These are phyloP conservation scores for Penicillium psychrosexuale DNA, from an alignment of 2,329 filamentous ascomycete genomes.

Conservation along the genomic window DNA sequence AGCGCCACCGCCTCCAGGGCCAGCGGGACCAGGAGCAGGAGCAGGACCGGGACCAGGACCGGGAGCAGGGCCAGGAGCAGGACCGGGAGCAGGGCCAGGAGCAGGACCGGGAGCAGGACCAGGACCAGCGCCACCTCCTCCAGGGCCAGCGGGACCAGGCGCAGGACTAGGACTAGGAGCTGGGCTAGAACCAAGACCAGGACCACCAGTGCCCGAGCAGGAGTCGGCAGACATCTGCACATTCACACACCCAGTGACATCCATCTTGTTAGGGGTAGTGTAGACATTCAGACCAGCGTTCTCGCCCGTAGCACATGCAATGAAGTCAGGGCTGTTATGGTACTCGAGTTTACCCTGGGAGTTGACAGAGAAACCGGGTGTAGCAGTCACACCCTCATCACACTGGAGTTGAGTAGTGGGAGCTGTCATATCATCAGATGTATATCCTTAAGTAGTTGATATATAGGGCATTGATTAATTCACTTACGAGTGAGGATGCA, in stretches of 20 bases:
- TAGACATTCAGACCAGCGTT: slow-evolving; percentile 44
- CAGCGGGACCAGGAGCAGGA: background rate
- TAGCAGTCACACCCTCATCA: slow-evolving; percentile 52
- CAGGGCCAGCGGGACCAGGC: background rate
- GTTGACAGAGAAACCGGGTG: slow-evolving; percentile 55
- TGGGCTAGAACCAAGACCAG: slow-evolving; percentile 1
- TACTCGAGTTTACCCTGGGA: slow-evolving; percentile 54
- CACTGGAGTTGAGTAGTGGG: slow-evolving; percentile 61
- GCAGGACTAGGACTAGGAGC: slow-evolving; percentile 1
- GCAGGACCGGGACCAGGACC: background rate
- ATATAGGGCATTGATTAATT: background rate
- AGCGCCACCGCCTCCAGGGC: background rate
- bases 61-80: slow-evolving; percentile 1
- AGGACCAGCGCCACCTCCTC: too few species aligned
- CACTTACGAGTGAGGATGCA: slow-evolving; percentile 61
- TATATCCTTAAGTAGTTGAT: slow-evolving; percentile 8
- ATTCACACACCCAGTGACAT: slow-evolving; percentile 34
- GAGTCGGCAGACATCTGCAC: slow-evolving; percentile 36
- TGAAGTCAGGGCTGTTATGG: slow-evolving; percentile 54
- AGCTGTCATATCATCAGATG: slow-evolving; percentile 31
- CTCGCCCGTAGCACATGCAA: slow-evolving; percentile 56
- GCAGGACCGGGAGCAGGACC: background rate
- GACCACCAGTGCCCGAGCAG: slow-evolving; percentile 28
- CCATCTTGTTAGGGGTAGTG: slow-evolving; percentile 30
- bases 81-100: background rate